Conservation (phyloP, 2,329 filamentous ascomycete species). For the Fusarium papillatum region DNA sequence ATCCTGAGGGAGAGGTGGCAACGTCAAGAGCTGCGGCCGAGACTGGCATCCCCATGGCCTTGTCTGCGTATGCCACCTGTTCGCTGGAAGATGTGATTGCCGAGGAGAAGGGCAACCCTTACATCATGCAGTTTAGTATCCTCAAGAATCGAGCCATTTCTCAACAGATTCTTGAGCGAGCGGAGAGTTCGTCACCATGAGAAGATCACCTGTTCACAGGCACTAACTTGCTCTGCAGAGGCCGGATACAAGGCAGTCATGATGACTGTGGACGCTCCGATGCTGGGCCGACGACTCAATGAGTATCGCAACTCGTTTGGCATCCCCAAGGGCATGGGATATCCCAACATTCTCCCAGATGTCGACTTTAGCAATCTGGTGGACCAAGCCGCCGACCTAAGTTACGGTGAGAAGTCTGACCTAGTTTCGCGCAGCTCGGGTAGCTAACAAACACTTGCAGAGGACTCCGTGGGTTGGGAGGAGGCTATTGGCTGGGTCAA, state of each 20-base stretch:
- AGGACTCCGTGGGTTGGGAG: background rate
- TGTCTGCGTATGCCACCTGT: slow-evolving; percentile 24
- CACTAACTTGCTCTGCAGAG: background rate
- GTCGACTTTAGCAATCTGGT: slow-evolving; percentile 18
- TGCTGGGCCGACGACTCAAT: slow-evolving; percentile 38
- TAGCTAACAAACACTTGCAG: background rate
- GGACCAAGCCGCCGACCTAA: background rate
- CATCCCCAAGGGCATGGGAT: slow-evolving; percentile 28
- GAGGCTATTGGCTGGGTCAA: background rate
- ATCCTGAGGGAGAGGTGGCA: slow-evolving; percentile 60
- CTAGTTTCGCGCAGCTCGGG: background rate
- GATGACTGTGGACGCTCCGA: slow-evolving; percentile 43
- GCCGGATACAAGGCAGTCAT: slow-evolving; percentile 44
- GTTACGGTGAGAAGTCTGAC: background rate
- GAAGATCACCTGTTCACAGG: background rate
- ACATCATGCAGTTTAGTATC: slow-evolving; percentile 68
- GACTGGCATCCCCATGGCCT: slow-evolving; percentile 53
- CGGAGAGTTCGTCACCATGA: slow-evolving; percentile 53
- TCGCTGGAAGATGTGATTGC: slow-evolving; percentile 57
- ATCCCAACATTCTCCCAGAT: slow-evolving; percentile 30
- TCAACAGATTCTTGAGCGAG: slow-evolving; percentile 49
- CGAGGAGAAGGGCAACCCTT: slow-evolving; percentile 54
- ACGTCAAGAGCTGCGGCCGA: slow-evolving; percentile 58
- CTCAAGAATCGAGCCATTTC: slow-evolving; percentile 61
- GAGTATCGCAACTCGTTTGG: slow-evolving; percentile 41